Conservation (phyloP, 2,329 filamentous ascomycete genomes). For the Lanzia echinophila region DNA sequence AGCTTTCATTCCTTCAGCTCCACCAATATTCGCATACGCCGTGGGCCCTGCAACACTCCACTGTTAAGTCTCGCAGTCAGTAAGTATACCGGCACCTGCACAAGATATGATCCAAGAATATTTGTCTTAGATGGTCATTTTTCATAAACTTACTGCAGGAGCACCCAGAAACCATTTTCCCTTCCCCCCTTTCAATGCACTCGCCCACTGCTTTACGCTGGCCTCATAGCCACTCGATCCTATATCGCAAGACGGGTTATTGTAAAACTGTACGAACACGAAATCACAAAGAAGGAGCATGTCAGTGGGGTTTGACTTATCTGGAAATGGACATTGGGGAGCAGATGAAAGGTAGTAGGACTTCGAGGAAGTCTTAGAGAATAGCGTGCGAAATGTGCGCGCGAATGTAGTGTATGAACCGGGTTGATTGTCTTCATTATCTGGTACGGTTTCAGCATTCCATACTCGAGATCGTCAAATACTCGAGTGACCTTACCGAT, state of each 20-base stretch:
- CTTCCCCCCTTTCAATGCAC: conserved; percentile 16
- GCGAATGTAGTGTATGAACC: conserved; percentile 29
- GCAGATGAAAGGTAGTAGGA: conserved; percentile 34
- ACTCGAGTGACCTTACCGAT: conserved; percentile 25
- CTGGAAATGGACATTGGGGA: conserved; percentile 36
- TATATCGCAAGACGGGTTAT: conserved; percentile 33
- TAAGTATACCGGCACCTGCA: background rate
- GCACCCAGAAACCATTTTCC: conserved; percentile 33
- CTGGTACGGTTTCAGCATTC: too few species aligned
- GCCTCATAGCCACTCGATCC: conserved; percentile 23
- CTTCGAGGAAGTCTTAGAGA: conserved; percentile 17
- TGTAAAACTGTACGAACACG: conserved; percentile 38
- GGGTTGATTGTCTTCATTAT: conserved; percentile 31
- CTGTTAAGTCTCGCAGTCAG: background rate
- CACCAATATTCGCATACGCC: conserved; percentile 29
- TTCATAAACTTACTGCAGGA: conserved; percentile 14
- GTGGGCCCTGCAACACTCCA: conserved; percentile 26
- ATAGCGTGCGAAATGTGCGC: conserved; percentile 25
- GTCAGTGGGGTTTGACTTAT: conserved; percentile 30
- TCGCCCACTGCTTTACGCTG: conserved; percentile 31
- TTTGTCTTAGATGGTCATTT: too few species aligned
- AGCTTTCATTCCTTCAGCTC: conserved; percentile 21
- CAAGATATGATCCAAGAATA: background rate
- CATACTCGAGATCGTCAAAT: too few species aligned
- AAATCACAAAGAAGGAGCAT: conserved; percentile 33